Evolutionary conservation across 2,329 filamentous ascomycete genomes (phyloP).

Genomic region (Ophidiomyces ophidiicola): DNA sequence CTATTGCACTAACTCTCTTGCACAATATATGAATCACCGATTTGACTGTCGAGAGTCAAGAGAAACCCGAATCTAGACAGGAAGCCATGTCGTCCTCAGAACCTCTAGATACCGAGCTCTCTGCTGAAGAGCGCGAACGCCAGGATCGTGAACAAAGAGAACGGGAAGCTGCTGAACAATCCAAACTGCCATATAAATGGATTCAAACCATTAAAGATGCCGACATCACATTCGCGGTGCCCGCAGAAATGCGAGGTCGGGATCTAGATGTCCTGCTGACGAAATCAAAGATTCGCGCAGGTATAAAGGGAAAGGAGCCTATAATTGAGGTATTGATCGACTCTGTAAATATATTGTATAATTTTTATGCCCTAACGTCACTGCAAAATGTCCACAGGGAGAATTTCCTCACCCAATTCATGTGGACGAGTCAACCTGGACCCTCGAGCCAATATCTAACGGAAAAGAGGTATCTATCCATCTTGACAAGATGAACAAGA

Average conservation of each 20-base stretch:
- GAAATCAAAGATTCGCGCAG: constrained; percentile 64
- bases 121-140: constrained; percentile 38
- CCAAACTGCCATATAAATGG: constrained; percentile 92
- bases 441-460: constrained; percentile 54
- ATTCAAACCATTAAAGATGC: constrained; percentile 82
- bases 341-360: too few relatives aligned
- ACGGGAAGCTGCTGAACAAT: constrained; percentile 77
- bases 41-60: too few relatives aligned
- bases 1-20: background rate
- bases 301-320: constrained; percentile 76
- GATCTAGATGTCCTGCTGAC: constrained; percentile 76
- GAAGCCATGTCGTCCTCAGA: constrained; percentile 20
- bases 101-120: constrained; percentile 23
- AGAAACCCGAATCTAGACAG: background rate
- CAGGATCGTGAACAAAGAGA: constrained; percentile 47
- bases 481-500: constrained; percentile 90
- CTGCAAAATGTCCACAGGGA: too few relatives aligned
- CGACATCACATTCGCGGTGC: constrained; percentile 64
- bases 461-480: constrained; percentile 72
- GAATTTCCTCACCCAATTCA: constrained; percentile 67
- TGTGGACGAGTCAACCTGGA: constrained; percentile 90
- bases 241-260: constrained; percentile 68
- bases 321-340: constrained; percentile 76
- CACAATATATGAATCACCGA: background rate
- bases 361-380: too few relatives aligned